These are phyloP conservation scores for Jasminum sambac DNA, from an alignment of 257 asterid genomes.

Conservation along the genomic window DNA sequence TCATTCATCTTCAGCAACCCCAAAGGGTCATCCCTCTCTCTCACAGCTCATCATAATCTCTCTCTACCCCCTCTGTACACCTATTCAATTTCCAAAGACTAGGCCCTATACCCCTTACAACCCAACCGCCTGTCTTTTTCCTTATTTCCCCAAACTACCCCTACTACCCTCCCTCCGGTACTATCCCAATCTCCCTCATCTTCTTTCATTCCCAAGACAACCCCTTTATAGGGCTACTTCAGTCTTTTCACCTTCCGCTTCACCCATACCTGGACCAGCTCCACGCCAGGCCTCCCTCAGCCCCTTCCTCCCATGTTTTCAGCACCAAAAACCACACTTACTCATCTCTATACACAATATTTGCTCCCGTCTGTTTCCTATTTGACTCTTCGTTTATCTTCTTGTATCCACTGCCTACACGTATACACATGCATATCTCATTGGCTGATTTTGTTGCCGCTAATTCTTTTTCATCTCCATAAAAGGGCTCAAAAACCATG, in stretches of 20 bases:
- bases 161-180: slow-evolving; percentile 24
- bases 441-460: slow-evolving; percentile 40
- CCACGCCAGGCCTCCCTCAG: slow-evolving; percentile 43
- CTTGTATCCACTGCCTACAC: slow-evolving; percentile 32
- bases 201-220: slow-evolving; percentile 71
- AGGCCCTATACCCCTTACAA: slow-evolving; percentile 62
- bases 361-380: slow-evolving; percentile 23
- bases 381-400: slow-evolving; percentile 55
- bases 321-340: slow-evolving; percentile 95
- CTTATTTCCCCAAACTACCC: slow-evolving; percentile 48
- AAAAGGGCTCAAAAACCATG: slow-evolving; percentile 28
- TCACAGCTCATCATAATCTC: slow-evolving; percentile 27
- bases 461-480: slow-evolving; percentile 29
- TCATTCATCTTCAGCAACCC: slow-evolving; percentile 19
- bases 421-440: slow-evolving; percentile 41
- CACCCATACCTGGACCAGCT: slow-evolving; percentile 22
- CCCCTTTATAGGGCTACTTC: slow-evolving; percentile 45
- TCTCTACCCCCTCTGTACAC: slow-evolving; percentile 19
- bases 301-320: slow-evolving; percentile 88
- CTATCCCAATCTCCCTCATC: slow-evolving; percentile 15
- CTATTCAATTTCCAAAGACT: slow-evolving; percentile 75
- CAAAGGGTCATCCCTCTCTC: slow-evolving; percentile 34
- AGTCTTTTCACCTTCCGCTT: slow-evolving; percentile 39
- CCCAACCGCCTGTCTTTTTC: slow-evolving; percentile 57
- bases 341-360: slow-evolving; percentile 35